A percentile compares a stretch with the other conserved stretches of the same genome.
phyloP scores from a whole-genome alignment of 2,329 filamentous ascomycete species.

The Xylariaceae sp. region DNA sequence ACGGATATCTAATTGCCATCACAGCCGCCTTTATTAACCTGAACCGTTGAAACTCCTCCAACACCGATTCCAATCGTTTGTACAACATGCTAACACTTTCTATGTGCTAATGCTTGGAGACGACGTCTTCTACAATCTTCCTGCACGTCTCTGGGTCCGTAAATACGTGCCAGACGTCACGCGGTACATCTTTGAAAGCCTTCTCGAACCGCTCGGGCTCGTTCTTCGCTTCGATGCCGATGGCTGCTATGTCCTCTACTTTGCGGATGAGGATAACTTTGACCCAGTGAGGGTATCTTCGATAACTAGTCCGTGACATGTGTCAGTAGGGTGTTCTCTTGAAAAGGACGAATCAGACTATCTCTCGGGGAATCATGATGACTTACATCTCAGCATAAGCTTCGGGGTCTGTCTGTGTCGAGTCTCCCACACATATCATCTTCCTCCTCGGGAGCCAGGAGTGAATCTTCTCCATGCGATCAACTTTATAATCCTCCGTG shows the following conservation, averaged over 20 bases:
- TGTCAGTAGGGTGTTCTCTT: constrained; percentile 9
- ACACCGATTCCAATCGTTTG: too few relatives aligned
- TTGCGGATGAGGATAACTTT: constrained; percentile 85
- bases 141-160: constrained; percentile 74
- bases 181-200: constrained; percentile 79
- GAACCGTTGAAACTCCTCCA: too few relatives aligned
- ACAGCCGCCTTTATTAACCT: too few relatives aligned
- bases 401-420: constrained; percentile 90
- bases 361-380: neutral
- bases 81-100: too few relatives aligned
- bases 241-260: constrained; percentile 73
- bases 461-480: constrained; percentile 79
- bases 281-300: constrained; percentile 76
- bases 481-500: constrained; percentile 85
- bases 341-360: neutral
- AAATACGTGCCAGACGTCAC: constrained; percentile 80
- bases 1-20: too few relatives aligned
- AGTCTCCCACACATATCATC: constrained; percentile 87
- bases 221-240: constrained; percentile 76
- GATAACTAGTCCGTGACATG: constrained; percentile 52
- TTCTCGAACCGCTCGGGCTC: constrained; percentile 77
- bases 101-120: constrained; percentile 29
- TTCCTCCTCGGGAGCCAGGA: constrained; percentile 78
- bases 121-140: constrained; percentile 45
- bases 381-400: constrained; percentile 81